Base-by-base conservation (phyloP, 192 early-diverging fungal genomes). In the Phlyctochytrium bullatum region DNA sequence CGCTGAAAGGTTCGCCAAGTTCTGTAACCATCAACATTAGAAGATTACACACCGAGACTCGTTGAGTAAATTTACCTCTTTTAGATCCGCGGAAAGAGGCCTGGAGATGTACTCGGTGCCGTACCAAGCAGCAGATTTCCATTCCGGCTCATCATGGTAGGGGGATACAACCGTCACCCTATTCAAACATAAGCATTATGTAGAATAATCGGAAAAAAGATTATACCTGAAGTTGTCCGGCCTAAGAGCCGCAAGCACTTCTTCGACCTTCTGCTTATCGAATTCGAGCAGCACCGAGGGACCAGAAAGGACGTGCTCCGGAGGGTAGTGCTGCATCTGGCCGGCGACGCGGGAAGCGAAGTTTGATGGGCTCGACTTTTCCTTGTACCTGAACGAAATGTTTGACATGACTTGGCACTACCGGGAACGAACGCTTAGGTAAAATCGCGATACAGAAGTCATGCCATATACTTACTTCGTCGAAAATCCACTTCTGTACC, bases 291-390 rank as follows among this genome's bases (percentile, higher is more conserved):
- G 79, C 62, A 94, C 62, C 73, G 86, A 80, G 3, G 78, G 75
- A 27, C 89, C 92, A 34, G 85, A 83, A 27, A 98, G 71, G 28
- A 91, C 71, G 66, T 80, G 81, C 28, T 84, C 75, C 0, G 88
- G 80, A 16, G 85, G 83, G 69, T 92, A 95, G 64, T 86, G 81
- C 65, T 95, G 93, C 87, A 98, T 89, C 20, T 84, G 64, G 52
- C 80, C 88, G 29, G 92, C 89, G 56, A 93, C 62, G 0, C 78
- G 83, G 31, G 89, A 91, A 3, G 82, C 76, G 65, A 89, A 90
- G 28, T 73, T 76, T 1, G 69, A 14, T 14, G 69, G 69, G 1
- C 36, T 56, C 2, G 34, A 30, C 36, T 92, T 92, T 69, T 93
- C 90, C 73, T 87, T 83, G 73, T 92, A 93, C 47, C 80, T 80